phyloP scores from a whole-genome alignment of 2,329 filamentous ascomycete species.

The Colletotrichum scovillei region DNA sequence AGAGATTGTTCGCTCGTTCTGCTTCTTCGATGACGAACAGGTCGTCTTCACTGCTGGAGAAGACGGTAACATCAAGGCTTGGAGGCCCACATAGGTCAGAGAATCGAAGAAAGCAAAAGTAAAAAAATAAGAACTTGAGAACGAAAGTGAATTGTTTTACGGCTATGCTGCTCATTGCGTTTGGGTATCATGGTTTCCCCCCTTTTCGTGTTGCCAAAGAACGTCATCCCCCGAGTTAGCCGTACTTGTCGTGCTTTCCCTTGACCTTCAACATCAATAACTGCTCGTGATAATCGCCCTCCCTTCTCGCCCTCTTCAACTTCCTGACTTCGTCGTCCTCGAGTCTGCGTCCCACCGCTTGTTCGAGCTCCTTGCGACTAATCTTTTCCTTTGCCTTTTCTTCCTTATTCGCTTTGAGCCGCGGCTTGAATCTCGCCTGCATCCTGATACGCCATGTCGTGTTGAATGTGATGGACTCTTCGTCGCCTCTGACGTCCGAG shows the following conservation, averaged over 20 bases:
- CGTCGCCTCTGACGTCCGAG: slow-evolving; percentile 82
- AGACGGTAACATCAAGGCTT: slow-evolving; percentile 68
- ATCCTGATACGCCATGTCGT: slow-evolving; percentile 87
- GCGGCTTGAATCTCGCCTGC: slow-evolving; percentile 95
- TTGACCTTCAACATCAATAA: slow-evolving; percentile 90
- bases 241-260: slow-evolving; percentile 90
- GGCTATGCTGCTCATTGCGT: slow-evolving; percentile 3
- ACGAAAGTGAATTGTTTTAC: background rate
- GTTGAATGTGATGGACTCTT: slow-evolving; percentile 72
- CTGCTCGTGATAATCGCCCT: slow-evolving; percentile 91
- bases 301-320: slow-evolving; percentile 83
- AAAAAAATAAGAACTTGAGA: background rate
- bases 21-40: slow-evolving; percentile 70
- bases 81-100: slow-evolving; percentile 50
- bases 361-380: slow-evolving; percentile 85
- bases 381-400: slow-evolving; percentile 88
- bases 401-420: slow-evolving; percentile 81
- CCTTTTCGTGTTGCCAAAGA: background rate
- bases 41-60: slow-evolving; percentile 70
- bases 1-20: slow-evolving; percentile 73
- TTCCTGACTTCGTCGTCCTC: slow-evolving; percentile 88
- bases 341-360: slow-evolving; percentile 78
- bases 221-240: slow-evolving; percentile 35
- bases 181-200: slow-evolving; percentile 24
- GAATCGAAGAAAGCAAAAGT: background rate